These are phyloP conservation scores for Populus hybrid DNA, from an alignment of 441 rosid species.

Conservation along the genomic window DNA sequence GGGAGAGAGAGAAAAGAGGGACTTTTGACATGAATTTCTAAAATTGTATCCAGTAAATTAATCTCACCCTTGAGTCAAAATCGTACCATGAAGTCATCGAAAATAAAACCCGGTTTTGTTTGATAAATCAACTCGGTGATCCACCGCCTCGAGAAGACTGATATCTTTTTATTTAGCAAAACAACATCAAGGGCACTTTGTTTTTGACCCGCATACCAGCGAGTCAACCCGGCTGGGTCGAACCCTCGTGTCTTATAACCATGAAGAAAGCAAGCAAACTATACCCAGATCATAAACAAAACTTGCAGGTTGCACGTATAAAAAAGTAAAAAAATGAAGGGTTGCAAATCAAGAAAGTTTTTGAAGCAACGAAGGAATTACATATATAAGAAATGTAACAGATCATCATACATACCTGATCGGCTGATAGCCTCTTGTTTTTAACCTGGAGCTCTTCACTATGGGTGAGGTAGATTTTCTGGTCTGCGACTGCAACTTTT, in stretches of 20 bases:
- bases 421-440: not conserved
- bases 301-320: too few relatives aligned
- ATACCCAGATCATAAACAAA: not conserved
- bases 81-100: not conserved
- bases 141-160: too few relatives aligned
- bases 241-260: too few relatives aligned
- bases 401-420: not conserved
- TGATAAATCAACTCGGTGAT: too few relatives aligned
- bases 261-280: not conserved
- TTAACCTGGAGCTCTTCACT: not conserved
- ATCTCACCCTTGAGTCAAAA: not conserved
- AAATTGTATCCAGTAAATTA: not conserved
- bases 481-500: not conserved
- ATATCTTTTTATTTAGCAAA: too few relatives aligned
- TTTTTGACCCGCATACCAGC: too few relatives aligned
- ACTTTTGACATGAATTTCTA: not conserved
- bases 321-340: not conserved
- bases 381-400: not conserved
- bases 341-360: not conserved
- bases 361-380: not conserved
- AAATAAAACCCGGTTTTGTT: too few relatives aligned
- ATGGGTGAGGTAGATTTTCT: not conserved
- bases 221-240: too few relatives aligned
- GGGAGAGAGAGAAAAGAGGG: not conserved
- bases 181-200: too few relatives aligned